phyloP scores from a whole-genome alignment of 331 rosid genomes.

The Arachis monticola region DNA sequence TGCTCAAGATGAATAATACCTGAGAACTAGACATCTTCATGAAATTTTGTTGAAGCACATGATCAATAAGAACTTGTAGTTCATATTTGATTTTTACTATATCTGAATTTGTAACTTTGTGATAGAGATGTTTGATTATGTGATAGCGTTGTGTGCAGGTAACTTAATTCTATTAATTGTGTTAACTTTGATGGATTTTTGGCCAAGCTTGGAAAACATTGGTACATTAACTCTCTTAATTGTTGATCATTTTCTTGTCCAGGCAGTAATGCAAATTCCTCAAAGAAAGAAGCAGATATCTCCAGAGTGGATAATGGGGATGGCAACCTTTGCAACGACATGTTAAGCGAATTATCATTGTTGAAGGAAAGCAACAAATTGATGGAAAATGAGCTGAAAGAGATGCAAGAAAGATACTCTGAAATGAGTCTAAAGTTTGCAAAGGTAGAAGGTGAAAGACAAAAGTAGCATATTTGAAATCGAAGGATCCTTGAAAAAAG shows the following conservation, averaged over 20 bases:
- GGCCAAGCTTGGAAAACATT: too few relatives aligned
- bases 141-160: too few relatives aligned
- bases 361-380: constrained; percentile 62
- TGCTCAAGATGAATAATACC: too few relatives aligned
- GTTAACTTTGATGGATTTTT: too few relatives aligned
- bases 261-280: constrained; percentile 46
- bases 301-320: constrained; percentile 24
- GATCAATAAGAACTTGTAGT: too few relatives aligned
- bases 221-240: background rate
- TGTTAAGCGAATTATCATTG: constrained; percentile 53
- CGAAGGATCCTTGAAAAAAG: too few relatives aligned
- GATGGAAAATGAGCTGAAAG: constrained; percentile 87
- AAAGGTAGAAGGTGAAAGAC: constrained; percentile 99
- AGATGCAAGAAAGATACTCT: constrained; percentile 96
- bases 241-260: constrained; percentile 23
- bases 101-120: too few relatives aligned
- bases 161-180: too few relatives aligned
- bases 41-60: too few relatives aligned
- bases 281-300: constrained; percentile 42
- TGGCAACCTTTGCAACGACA: constrained; percentile 31
- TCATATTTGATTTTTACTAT: too few relatives aligned
- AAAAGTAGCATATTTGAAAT: constrained; percentile 37
- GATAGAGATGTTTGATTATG: too few relatives aligned
- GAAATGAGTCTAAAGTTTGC: constrained; percentile 98
- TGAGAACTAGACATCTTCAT: too few relatives aligned